Base-by-base conservation (phyloP, 768 basidiomycete species). In the Stropharia rugosoannulata region DNA sequence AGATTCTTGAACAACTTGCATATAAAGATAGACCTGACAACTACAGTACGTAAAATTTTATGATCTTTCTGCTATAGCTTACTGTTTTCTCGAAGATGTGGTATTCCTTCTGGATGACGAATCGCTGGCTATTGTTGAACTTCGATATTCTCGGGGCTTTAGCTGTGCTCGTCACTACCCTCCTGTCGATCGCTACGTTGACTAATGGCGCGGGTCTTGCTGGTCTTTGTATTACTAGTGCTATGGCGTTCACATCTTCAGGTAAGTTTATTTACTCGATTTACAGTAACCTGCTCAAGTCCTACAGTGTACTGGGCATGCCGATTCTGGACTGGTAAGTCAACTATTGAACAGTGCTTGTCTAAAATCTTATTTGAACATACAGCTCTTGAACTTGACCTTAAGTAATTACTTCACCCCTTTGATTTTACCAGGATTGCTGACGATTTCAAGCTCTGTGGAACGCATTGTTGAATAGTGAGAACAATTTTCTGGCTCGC, bases 61-160 rank as follows among this genome's bases (percentile, higher is more conserved):
- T 18, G 8, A 15, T 9, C 39, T n/a, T n/a, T 11, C 39, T 38
- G 11, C 1, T 25, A 12, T 49, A 22, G 8, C 22, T 12, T 22
- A 7, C 32, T 18, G 22, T 5, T 8, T 18, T 55, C 45, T 49
- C n/a, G 27, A 56, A 85, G 86, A 89, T 90, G 88, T 90, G 86
- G 87, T 90, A 92, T 65, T 80, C 74, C 12, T 89, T 89, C 70
- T 93, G 93, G 93, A 93, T 94, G 91, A 86, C 84, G 8, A 93
- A 91, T 61, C 76, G 93, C 48, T 93, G 89, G 91, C 77, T 96
- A 2, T 72, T 95, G 36, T 70, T 95, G 54, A 85, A 90, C 58
- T 95, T 93, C 65, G 94, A 97, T 68, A 61, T 75, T 1, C 80
- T 95, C 9, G 91, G 92, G 27, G 89, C 82, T 27, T 54, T 86